Conservation (phyloP, 2,329 filamentous ascomycete genomes). For the Arachnopeziza araneosa region DNA sequence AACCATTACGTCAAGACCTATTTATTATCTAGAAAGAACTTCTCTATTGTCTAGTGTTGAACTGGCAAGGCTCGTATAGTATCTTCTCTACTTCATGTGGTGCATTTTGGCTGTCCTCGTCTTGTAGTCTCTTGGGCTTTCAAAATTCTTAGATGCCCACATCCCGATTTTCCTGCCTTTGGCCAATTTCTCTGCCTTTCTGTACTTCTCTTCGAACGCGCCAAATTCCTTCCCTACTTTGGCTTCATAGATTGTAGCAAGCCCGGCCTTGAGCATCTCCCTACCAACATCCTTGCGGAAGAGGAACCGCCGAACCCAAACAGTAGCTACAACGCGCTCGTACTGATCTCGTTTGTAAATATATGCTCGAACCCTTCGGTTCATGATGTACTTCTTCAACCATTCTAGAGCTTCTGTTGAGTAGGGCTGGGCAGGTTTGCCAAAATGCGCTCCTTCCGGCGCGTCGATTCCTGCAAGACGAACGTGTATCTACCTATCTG, state of each 20-base stretch:
- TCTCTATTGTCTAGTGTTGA: neutral
- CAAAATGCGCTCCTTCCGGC: conserved; percentile 89
- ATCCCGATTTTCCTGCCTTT: conserved; percentile 63
- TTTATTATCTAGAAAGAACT: neutral
- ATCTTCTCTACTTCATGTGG: conserved; percentile 24
- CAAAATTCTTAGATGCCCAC: conserved; percentile 66
- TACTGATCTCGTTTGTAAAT: conserved; percentile 88
- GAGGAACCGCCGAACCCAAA: conserved; percentile 61
- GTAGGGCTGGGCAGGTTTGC: conserved; percentile 78
- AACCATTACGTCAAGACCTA: no score
- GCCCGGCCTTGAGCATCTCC: conserved; percentile 79
- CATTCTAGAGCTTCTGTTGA: conserved; percentile 75
- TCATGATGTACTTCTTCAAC: conserved; percentile 67
- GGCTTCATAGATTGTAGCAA: conserved; percentile 91
- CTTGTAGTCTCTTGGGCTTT: conserved; percentile 89
- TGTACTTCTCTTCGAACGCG: conserved; percentile 57
- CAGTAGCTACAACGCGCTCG: conserved; percentile 81
- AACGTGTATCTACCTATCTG: conserved; percentile 63
- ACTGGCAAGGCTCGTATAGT: neutral
- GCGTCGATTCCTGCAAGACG: conserved; percentile 91
- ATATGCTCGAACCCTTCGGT: conserved; percentile 72
- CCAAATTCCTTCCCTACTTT: conserved; percentile 89
- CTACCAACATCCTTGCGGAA: conserved; percentile 76
- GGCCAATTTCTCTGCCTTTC: conserved; percentile 59
- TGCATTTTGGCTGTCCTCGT: conserved; percentile 38